Percentiles rank a stretch among this genome's conserved stretches.
These are phyloP conservation scores for Solanum neorickii DNA, from an alignment of 257 asterid species.

Conservation along the genomic window DNA sequence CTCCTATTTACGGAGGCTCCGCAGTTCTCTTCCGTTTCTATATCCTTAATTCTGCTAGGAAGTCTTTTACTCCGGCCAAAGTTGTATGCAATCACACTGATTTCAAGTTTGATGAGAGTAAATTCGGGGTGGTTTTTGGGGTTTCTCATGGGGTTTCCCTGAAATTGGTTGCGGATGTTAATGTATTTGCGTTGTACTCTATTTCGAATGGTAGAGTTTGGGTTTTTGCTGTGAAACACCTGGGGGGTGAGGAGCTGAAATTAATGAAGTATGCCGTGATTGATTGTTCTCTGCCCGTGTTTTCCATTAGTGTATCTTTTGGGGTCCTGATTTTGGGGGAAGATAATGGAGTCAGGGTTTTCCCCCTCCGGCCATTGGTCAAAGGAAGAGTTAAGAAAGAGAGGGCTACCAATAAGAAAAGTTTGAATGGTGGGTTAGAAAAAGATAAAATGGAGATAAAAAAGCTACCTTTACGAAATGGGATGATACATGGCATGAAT, in stretches of 20 bases:
- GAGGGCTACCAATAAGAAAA: conserved; percentile 5
- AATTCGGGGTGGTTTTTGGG: conserved; percentile 37
- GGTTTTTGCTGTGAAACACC: conserved; percentile 52
- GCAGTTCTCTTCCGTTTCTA: conserved; percentile 46
- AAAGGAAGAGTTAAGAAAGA: conserved; percentile 49
- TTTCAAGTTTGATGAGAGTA: conserved; percentile 31
- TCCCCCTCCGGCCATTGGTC: conserved; percentile 42
- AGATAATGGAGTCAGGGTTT: conserved; percentile 70
- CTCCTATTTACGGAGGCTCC: conserved; percentile 42
- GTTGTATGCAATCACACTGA: conserved; percentile 47
- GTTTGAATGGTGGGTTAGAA: conserved; percentile 8
- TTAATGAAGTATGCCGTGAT: conserved; percentile 73
- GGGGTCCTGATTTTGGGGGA: conserved; percentile 65
- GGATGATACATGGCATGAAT: conserved; percentile 12
- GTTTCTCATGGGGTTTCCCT: conserved; percentile 64
- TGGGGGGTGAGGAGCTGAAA: conserved; percentile 41
- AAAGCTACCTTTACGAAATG: conserved; percentile 22
- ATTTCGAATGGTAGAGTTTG: conserved; percentile 56
- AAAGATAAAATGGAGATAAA: conserved; percentile 15
- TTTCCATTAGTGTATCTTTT: conserved; percentile 37
- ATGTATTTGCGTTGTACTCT: conserved; percentile 55
- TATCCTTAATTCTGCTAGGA: conserved; percentile 19
- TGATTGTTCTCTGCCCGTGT: conserved; percentile 55
- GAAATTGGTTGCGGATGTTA: conserved; percentile 47
- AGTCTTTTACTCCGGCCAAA: conserved; percentile 19